phyloP scores from a whole-genome alignment of 768 basidiomycete species.

The Tricholomella constricta region DNA sequence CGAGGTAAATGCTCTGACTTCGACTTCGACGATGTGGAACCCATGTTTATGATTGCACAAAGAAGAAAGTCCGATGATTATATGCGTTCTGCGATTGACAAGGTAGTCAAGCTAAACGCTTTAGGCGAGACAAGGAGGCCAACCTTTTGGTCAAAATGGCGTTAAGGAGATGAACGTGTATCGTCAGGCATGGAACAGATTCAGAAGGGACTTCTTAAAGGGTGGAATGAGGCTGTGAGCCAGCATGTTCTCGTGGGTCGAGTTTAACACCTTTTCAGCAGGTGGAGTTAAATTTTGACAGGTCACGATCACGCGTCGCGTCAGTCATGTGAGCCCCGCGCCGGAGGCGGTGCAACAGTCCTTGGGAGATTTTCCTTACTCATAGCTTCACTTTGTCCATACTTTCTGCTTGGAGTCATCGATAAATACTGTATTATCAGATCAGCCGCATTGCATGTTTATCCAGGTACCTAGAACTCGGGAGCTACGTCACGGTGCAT shows the following conservation, averaged over 20 bases:
- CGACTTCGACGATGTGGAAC: not conserved
- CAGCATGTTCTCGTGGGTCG: not conserved
- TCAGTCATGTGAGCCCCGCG: not conserved
- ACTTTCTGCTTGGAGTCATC: too few relatives aligned
- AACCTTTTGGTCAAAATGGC: not conserved
- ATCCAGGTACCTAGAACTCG: too few relatives aligned
- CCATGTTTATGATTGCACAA: not conserved
- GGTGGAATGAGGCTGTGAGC: not conserved
- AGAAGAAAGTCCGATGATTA: not conserved
- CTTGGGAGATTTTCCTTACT: too few relatives aligned
- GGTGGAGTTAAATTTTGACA: not conserved
- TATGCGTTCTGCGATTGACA: slow-evolving; percentile 1
- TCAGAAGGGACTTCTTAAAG: not conserved
- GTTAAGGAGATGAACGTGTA: not conserved
- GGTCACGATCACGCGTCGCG: not conserved
- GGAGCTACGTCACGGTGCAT: too few relatives aligned
- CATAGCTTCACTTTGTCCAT: too few relatives aligned
- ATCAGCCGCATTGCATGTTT: too few relatives aligned
- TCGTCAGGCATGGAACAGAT: not conserved
- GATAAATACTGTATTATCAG: too few relatives aligned
- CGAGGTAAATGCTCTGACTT: not conserved
- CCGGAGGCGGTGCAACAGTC: too few relatives aligned
- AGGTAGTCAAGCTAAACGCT: slow-evolving; percentile 2
- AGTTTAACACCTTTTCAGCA: not conserved
- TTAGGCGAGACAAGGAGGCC: not conserved